Evolutionary conservation across 2,329 filamentous ascomycete genomes (phyloP), one percentile per base, ranked within the genome.

Genomic region (Ascochyta koolunga): DNA sequence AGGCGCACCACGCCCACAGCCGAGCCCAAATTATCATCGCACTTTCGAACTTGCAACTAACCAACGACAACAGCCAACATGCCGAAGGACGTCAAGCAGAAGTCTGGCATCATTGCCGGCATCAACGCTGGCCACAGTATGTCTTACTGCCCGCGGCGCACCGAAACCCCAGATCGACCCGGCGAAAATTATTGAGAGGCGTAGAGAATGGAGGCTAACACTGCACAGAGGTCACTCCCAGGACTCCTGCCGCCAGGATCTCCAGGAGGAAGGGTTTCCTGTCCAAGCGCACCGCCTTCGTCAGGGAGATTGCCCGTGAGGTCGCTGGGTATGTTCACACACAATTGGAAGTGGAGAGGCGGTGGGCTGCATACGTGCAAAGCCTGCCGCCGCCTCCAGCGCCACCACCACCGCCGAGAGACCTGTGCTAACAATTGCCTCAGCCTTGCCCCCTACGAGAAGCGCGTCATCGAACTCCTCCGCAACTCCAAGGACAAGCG

Each of bases 401-500:
- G 15, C 5, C 21, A 6, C 25, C 5, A 37, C 15, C 32, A 19
- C 35, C 35, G 22, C 6, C 18, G 15, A 29, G 21, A 29, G 40
- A 37, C 22, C 7, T 36, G 18, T 31, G 55, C 62, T 61, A 49
- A 63, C 58, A 50, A 18, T 16, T 21, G 15, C 36, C 44, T 29
- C 50, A 67, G 65, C 47, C 65, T 67, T 58, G 65, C 62, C 55
- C 66, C 66, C 49, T 72, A 99, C 80, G 95, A 99, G 89, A 93
- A 95, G 82, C 92, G 95, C 78, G 91, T 99, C 73, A 96, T 99
- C 78, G 95, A 99, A 87, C 85, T 99, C 79, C 89, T 99, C 82
- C 91, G 95, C 76, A 99, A 99, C 90, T 89, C 86, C 85, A 96
- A 96, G 86, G 95, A 99, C 83, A 98, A 98, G 91, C 91, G 93